Percentiles rank a stretch among this genome's conserved stretches.
Evolutionary conservation across 192 early-diverging fungal species (phyloP).

Genomic region (Geranomyces variabilis): DNA sequence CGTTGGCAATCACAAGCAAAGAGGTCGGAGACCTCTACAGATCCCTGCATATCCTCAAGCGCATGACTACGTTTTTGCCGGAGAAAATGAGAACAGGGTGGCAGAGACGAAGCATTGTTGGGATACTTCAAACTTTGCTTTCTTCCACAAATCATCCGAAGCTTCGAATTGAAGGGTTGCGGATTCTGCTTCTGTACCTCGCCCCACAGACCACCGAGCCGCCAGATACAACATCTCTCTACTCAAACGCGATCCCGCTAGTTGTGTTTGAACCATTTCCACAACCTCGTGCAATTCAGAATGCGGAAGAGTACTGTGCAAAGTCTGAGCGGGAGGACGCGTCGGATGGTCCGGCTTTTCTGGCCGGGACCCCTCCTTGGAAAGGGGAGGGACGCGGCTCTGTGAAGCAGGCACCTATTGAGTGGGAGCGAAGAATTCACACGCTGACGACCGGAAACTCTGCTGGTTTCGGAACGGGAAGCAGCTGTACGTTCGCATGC

Average conservation of each 20-base stretch:
- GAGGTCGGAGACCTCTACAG: constrained; percentile 69
- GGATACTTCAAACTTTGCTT: constrained; percentile 66
- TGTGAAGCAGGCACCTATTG: constrained; percentile 29
- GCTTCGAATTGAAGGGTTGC: constrained; percentile 72
- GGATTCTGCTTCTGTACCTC: constrained; percentile 73
- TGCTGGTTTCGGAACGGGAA: constrained; percentile 29
- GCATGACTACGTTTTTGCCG: constrained; percentile 68
- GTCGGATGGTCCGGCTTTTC: not conserved
- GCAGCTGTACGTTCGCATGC: constrained; percentile 10
- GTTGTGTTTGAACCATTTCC: constrained; percentile 44
- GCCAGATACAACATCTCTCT: constrained; percentile 63
- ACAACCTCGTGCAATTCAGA: constrained; percentile 30
- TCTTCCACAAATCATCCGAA: constrained; percentile 69
- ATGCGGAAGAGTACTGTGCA: constrained; percentile 37
- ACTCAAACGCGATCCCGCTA: constrained; percentile 62
- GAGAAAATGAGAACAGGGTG: constrained; percentile 76
- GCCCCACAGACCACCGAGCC: constrained; percentile 63
- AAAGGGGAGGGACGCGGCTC: constrained; percentile 33
- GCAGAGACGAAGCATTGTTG: constrained; percentile 67
- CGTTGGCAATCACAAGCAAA: constrained; percentile 60
- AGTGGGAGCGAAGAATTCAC: constrained; percentile 31
- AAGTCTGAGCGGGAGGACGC: constrained; percentile 15
- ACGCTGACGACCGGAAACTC: constrained; percentile 45
- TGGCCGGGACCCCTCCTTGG: constrained; percentile 34
- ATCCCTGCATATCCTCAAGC: constrained; percentile 63